Conservation (phyloP, 208 protist genomes). For the Acanthamoeba comandoni region DNA sequence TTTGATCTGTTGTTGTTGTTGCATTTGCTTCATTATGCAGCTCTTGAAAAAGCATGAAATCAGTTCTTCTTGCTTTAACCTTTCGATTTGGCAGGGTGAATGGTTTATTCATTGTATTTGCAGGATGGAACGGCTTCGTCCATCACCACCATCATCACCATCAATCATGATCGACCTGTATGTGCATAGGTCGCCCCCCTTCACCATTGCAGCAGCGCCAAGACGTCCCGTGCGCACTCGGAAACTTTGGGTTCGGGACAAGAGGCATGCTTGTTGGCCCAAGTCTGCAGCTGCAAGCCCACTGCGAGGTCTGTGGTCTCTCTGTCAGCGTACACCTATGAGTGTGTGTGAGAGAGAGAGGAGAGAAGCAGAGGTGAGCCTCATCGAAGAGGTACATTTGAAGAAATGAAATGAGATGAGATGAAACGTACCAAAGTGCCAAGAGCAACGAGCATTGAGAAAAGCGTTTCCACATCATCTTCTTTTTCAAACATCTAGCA, state of each 20-base stretch:
- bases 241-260: conserved; percentile 34
- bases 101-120: too few species aligned
- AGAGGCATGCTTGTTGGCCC: background rate
- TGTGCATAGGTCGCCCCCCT: too few species aligned
- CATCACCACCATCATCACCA: too few species aligned
- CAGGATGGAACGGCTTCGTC: too few species aligned
- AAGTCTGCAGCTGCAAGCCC: background rate
- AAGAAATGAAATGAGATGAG: background rate
- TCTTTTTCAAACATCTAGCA: conserved; percentile 22
- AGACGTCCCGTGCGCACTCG: conserved; percentile 9
- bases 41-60: too few species aligned
- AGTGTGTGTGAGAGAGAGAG: background rate
- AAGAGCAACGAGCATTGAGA: conserved; percentile 16
- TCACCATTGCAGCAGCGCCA: conserved; percentile 15
- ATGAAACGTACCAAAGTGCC: conserved; percentile 7
- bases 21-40: too few species aligned
- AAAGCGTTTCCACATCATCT: conserved; percentile 35
- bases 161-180: too few species aligned
- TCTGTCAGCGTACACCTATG: conserved; percentile 16
- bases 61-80: too few species aligned
- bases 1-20: too few species aligned
- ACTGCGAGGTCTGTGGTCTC: background rate
- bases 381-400: too few species aligned
- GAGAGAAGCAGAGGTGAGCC: too few species aligned
- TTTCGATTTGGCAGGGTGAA: too few species aligned